These are phyloP conservation scores for Royoungia palumana DNA, from an alignment of 768 basidiomycete species.

Conservation along the genomic window DNA sequence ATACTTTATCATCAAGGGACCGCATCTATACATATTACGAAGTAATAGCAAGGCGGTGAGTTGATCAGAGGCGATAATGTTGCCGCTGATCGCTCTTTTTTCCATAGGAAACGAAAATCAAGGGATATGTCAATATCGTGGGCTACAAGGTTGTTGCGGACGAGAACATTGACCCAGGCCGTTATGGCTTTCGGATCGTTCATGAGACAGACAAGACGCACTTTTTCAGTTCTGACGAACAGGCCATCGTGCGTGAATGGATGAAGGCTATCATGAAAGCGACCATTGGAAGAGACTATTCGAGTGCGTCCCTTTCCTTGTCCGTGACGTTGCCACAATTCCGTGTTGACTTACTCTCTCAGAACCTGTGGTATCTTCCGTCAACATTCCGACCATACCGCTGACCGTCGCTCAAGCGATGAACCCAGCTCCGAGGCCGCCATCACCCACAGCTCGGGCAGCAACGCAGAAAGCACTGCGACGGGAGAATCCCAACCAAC, in stretches of 20 bases:
- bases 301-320: constrained; percentile 51
- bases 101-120: constrained; percentile 83
- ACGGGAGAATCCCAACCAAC: constrained; percentile 78
- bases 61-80: neutral
- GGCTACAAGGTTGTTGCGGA: constrained; percentile 94
- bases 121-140: constrained; percentile 89
- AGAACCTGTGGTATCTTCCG: constrained; percentile 95
- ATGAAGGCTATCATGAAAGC: constrained; percentile 99
- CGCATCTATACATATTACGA: constrained; percentile 84
- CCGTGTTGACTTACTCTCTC: constrained; percentile 5
- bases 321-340: neutral
- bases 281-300: constrained; percentile 91
- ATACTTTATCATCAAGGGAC: constrained; percentile 91
- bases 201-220: constrained; percentile 87
- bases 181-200: constrained; percentile 92
- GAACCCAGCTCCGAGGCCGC: constrained; percentile 93
- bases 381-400: constrained; percentile 95
- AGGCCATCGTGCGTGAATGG: constrained; percentile 85
- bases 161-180: constrained; percentile 86
- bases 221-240: constrained; percentile 90
- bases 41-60: constrained; percentile 56
- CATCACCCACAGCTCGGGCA: constrained; percentile 82
- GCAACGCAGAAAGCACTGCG: constrained; percentile 86
- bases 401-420: constrained; percentile 93
- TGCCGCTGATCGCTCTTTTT: neutral